Conservation (phyloP, 2,329 filamentous ascomycete genomes). For the Xylaria sp. region DNA sequence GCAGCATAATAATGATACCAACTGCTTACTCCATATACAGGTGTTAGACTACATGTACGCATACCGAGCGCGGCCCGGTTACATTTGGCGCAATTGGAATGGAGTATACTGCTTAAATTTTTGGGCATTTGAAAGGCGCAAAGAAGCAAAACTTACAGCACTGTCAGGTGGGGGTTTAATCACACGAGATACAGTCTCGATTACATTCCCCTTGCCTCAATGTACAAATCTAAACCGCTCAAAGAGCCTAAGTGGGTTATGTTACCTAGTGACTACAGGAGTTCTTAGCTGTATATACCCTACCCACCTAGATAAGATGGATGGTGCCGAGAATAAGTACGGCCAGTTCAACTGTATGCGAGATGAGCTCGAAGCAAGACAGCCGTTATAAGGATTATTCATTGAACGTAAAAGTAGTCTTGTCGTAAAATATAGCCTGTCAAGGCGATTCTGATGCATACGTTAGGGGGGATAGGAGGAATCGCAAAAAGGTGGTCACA, state of each 20-base stretch:
- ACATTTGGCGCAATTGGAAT: constrained; percentile 35
- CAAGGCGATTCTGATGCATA: neutral
- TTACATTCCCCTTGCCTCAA: constrained; percentile 21
- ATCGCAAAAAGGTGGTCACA: neutral
- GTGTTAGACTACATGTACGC: constrained; percentile 22
- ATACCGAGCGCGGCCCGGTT: constrained; percentile 21
- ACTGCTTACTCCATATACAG: constrained; percentile 22
- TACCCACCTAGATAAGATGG: constrained; percentile 18
- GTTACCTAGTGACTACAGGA: constrained; percentile 20
- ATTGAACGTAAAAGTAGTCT: neutral
- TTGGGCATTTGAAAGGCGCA: constrained; percentile 32
- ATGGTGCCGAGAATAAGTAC: neutral
- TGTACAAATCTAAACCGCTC: constrained; percentile 32
- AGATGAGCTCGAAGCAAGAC: neutral
- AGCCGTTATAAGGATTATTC: neutral
- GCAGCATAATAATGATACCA: constrained; percentile 19
- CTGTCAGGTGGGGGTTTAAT: constrained; percentile 1
- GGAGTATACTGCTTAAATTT: constrained; percentile 28
- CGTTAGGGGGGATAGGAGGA: neutral
- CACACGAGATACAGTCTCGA: constrained; percentile 3
- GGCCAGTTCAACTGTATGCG: constrained; percentile 6
- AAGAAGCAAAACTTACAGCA: constrained; percentile 24
- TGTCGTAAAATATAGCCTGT: neutral
- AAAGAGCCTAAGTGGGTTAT: constrained; percentile 17
- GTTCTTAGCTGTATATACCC: constrained; percentile 16